These are phyloP conservation scores for Stagonosporopsis chrysanthemi DNA, from an alignment of 2,329 filamentous ascomycete species.

Conservation along the genomic window DNA sequence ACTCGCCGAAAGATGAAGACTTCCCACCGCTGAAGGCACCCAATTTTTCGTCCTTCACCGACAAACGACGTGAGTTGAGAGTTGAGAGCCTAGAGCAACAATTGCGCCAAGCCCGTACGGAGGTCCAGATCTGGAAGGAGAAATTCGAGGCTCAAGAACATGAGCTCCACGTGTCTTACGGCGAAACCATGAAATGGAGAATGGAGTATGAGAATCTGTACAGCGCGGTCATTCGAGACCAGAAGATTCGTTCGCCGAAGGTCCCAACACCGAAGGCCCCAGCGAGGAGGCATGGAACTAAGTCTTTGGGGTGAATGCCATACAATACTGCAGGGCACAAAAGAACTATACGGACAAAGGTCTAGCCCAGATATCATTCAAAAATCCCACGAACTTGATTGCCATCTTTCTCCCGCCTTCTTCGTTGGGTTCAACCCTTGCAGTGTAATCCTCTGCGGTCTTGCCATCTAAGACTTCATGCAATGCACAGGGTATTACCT, in stretches of 20 bases:
- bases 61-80: not conserved
- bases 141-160: conserved; percentile 1
- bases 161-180: not conserved
- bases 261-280: not conserved
- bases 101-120: conserved; percentile 4
- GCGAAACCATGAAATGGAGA: conserved; percentile 11
- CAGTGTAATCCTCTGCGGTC: conserved; percentile 39
- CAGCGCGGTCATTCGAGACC: not conserved
- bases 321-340: not conserved
- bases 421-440: conserved; percentile 46
- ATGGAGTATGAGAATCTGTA: conserved; percentile 17
- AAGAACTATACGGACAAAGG: not conserved
- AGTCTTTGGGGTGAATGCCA: not conserved
- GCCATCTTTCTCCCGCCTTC: conserved; percentile 48
- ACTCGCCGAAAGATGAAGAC: not conserved
- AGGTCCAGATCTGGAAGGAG: conserved; percentile 7
- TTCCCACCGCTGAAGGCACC: not conserved
- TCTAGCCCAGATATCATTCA: conserved; percentile 10
- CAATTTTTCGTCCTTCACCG: conserved; percentile 2
- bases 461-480: conserved; percentile 46
- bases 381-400: conserved; percentile 30
- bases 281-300: not conserved
- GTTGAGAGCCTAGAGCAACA: not conserved
- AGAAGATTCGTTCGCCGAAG: not conserved
- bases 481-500: conserved; percentile 43